A percentile compares a stretch with the other conserved stretches of the same genome.
Evolutionary conservation across 2,329 filamentous ascomycete species (phyloP).

Genomic region (Cadophora sp.): DNA sequence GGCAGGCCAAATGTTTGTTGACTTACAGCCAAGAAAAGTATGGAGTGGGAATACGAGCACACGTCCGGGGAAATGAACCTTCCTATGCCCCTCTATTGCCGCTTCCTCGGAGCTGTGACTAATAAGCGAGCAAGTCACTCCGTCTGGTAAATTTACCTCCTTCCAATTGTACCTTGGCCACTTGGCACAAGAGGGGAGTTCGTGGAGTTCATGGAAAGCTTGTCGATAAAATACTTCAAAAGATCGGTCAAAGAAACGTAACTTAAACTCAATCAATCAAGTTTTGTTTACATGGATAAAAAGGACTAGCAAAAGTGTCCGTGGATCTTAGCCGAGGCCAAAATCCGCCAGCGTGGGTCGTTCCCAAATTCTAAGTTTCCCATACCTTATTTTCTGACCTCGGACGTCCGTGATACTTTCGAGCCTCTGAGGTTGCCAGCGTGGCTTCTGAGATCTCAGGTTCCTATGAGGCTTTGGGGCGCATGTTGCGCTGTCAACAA

Average conservation of each 20-base stretch:
- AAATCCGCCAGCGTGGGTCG: slow-evolving; percentile 4
- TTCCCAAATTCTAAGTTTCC: background rate
- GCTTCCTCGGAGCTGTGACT: slow-evolving; percentile 11
- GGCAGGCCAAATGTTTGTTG: background rate
- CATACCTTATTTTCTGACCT: no score
- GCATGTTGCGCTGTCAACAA: background rate
- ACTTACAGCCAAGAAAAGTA: background rate
- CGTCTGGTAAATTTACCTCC: background rate
- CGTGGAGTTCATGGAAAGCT: slow-evolving; percentile 7
- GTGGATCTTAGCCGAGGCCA: background rate
- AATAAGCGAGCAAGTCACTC: slow-evolving; percentile 4
- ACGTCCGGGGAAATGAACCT: background rate
- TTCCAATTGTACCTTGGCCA: slow-evolving; percentile 2
- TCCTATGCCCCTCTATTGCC: background rate
- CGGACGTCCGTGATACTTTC: no score
- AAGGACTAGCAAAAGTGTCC: background rate
- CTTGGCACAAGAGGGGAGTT: background rate
- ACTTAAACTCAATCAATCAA: background rate
- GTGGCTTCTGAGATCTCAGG: background rate
- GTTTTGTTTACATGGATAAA: background rate
- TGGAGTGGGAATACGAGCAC: background rate
- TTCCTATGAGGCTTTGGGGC: background rate
- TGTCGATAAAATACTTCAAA: background rate
- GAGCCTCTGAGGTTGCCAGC: no score
- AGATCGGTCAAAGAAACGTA: background rate